These are phyloP conservation scores for Lentinula sp. DNA, from an alignment of 768 basidiomycete species.

Conservation along the genomic window DNA sequence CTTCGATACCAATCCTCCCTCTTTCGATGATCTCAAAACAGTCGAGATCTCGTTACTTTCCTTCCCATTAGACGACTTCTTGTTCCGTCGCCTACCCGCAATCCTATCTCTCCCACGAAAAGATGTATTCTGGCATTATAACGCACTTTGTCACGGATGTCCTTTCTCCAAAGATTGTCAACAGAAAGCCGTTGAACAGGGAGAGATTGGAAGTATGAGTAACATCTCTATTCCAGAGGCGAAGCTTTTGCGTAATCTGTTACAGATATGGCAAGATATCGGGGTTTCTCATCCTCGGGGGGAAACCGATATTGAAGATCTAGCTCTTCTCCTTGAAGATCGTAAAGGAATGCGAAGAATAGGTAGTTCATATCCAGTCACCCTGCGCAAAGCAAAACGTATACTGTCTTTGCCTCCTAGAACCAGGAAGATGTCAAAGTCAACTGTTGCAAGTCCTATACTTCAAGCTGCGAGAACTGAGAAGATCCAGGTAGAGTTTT, in stretches of 20 bases:
- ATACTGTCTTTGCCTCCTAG: constrained; percentile 31
- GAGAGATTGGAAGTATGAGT: constrained; percentile 37
- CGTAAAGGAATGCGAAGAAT: constrained; percentile 21
- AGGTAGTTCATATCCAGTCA: constrained; percentile 25
- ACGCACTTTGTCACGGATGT: constrained; percentile 41
- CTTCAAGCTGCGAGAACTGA: constrained; percentile 32
- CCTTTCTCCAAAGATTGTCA: constrained; percentile 32
- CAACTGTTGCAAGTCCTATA: constrained; percentile 23
- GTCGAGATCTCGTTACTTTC: constrained; percentile 32
- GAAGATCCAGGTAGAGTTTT: constrained; percentile 23
- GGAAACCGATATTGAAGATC: constrained; percentile 43
- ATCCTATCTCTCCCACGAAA: constrained; percentile 27
- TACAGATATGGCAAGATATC: constrained; percentile 20
- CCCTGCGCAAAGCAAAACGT: constrained; percentile 31
- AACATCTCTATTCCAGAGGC: constrained; percentile 45
- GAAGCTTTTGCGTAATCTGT: constrained; percentile 28
- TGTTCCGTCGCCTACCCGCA: constrained; percentile 38
- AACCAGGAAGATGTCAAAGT: constrained; percentile 7
- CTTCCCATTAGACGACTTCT: constrained; percentile 32
- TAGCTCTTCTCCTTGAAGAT: constrained; percentile 29
- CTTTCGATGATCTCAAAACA: constrained; percentile 31
- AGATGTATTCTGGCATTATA: constrained; percentile 41
- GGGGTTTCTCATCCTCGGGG: background rate
- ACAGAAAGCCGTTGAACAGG: constrained; percentile 24
- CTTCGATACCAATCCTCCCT: constrained; percentile 24